Evolutionary conservation across 116 monocot species (phyloP).

Genomic region (Posidonia oceanica): DNA sequence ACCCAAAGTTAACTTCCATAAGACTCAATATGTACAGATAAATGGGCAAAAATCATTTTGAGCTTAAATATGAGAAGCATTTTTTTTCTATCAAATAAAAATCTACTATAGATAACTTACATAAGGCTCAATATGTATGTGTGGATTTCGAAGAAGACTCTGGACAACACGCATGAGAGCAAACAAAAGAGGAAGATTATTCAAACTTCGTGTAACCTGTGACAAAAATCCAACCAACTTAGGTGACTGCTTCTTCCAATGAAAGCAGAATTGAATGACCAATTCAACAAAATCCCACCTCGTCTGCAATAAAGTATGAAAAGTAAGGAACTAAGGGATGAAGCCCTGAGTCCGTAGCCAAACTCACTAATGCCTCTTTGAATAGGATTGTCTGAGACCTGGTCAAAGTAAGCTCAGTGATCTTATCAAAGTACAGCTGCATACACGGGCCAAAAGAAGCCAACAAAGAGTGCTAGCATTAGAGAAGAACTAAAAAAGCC

Average conservation of each 20-base stretch:
- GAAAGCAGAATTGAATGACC: background rate
- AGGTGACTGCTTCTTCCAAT: background rate
- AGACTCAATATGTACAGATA: too few relatives aligned
- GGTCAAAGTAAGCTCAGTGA: constrained; percentile 61
- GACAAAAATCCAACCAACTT: background rate
- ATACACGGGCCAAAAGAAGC: constrained; percentile 4
- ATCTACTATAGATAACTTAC: constrained; percentile 32
- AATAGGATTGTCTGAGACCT: constrained; percentile 67
- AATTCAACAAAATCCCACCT: constrained; percentile 41
- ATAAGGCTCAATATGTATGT: constrained; percentile 97
- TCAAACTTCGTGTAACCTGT: constrained; percentile 68
- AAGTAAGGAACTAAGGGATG: constrained; percentile 98
- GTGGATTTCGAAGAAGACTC: constrained; percentile 88
- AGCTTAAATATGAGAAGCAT: background rate
- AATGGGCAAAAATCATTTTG: background rate
- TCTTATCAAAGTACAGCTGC: constrained; percentile 95
- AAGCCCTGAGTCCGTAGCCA: constrained; percentile 86
- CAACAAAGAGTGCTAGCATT: background rate
- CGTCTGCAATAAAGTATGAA: constrained; percentile 86
- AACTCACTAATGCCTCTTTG: constrained; percentile 81
- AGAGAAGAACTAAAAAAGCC: background rate
- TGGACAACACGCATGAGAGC: constrained; percentile 82
- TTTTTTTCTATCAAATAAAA: background rate
- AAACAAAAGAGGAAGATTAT: constrained; percentile 70
- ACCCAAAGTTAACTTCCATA: too few relatives aligned